These are phyloP conservation scores for Neofusicoccum kwambonambiense DNA, from an alignment of 2,329 filamentous ascomycete species.

Conservation along the genomic window DNA sequence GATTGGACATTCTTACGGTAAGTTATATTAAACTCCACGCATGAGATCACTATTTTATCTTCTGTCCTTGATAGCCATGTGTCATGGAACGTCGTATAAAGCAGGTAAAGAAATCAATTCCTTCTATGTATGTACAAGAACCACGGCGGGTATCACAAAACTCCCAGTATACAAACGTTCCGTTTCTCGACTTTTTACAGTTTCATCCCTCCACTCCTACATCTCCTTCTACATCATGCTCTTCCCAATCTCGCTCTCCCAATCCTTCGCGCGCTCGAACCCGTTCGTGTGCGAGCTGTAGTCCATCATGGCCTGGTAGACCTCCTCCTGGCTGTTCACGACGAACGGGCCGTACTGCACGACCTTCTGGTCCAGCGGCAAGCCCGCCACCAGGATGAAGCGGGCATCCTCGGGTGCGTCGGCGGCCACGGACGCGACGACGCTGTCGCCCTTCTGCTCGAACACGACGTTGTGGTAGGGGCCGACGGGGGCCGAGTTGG, in stretches of 20 bases:
- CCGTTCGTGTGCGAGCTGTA: conserved; percentile 32
- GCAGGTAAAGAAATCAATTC: no score
- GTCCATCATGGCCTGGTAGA: conserved; percentile 71
- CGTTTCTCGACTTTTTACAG: no score
- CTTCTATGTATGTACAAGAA: no score
- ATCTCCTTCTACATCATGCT: conserved; percentile 50
- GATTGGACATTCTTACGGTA: no score
- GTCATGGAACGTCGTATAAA: no score
- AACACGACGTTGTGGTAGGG: conserved; percentile 91
- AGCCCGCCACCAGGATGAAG: conserved; percentile 72
- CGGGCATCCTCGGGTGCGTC: conserved; percentile 59
- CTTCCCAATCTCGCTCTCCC: conserved; percentile 86
- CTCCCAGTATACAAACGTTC: no score
- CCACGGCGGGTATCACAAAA: no score
- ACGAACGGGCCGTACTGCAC: conserved; percentile 43
- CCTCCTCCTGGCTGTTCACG: conserved; percentile 74
- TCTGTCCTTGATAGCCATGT: no score
- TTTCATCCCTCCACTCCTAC: not conserved
- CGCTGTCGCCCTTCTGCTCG: conserved; percentile 71
- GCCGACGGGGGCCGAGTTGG: conserved; percentile 45
- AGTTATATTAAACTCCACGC: no score
- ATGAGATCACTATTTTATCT: no score
- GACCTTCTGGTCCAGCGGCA: conserved; percentile 61
- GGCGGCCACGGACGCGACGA: conserved; percentile 68
- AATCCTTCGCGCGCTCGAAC: conserved; percentile 42